Evolutionary conservation across 163 green algal species (phyloP).

Genomic region (Chlamydomonas reinhardtii): DNA sequence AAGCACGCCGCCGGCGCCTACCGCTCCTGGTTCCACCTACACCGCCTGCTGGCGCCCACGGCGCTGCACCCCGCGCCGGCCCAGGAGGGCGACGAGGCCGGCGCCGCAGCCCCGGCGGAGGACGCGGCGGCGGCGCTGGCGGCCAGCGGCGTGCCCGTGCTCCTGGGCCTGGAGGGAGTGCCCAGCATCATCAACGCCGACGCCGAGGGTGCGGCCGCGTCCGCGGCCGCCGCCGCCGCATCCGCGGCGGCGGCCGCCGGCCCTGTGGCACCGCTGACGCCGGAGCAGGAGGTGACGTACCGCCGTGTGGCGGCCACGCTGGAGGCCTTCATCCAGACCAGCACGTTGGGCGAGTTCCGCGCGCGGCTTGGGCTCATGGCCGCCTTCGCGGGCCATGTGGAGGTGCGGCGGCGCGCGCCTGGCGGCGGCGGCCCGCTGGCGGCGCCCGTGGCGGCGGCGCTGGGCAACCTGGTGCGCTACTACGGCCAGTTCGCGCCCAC

Average conservation of each 20-base stretch:
- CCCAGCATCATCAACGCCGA: neutral
- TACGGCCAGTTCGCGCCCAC: constrained; percentile 85
- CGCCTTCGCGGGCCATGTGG: constrained; percentile 82
- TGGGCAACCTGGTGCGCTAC: constrained; percentile 85
- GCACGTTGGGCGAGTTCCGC: constrained; percentile 90
- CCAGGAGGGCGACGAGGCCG: neutral
- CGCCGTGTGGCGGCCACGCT: constrained; percentile 63
- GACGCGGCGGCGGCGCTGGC: constrained; percentile 20
- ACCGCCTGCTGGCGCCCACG: constrained; percentile 72
- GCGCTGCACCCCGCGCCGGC: neutral
- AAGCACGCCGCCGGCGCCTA: constrained; percentile 64
- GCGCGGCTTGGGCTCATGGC: constrained; percentile 83
- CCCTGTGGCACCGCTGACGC: neutral
- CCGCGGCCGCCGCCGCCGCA: neutral
- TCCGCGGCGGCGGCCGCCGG: neutral
- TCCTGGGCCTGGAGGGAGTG: constrained; percentile 26
- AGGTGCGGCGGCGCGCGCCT: constrained; percentile 27
- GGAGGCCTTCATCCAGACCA: constrained; percentile 93
- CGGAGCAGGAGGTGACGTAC: constrained; percentile 40
- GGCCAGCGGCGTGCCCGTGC: constrained; percentile 39
- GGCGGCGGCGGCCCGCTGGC: neutral
- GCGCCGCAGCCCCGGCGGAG: neutral
- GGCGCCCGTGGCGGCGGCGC: constrained; percentile 45
- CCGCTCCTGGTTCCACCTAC: constrained; percentile 90
- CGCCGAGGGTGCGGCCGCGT: neutral